Evolutionary conservation across 495 filamentous ascomycete genomes (phyloP), one percentile per base, ranked within the genome.

Genomic region (Penicillium chermesinum): DNA sequence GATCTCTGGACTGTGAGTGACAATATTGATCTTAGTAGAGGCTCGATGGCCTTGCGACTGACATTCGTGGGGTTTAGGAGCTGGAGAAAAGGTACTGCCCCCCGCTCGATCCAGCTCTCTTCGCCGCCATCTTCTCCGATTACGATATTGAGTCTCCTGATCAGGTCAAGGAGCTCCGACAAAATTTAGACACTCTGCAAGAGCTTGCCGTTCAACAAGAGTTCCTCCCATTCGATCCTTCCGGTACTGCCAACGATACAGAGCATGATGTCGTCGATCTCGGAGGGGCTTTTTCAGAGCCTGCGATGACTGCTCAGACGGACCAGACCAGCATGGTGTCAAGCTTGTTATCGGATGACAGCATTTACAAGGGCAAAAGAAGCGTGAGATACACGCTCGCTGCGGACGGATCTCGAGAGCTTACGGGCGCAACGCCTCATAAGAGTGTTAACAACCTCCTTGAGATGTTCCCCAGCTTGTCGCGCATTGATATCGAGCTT

Each of bases 141-240:
- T 91, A 76, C 63, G 75, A 87, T 44, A 59, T 84, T 13, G 38
- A 63, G 0, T 57, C 77, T 10, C 49, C 70, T 0, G 44, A 64
- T 15, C 70, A 77, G n/a, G 63, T 89, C 10, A 47, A 68, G 9
- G 57, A 68, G n/a, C 74, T 81, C 13, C 72, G 78, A 7, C 51
- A 72, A 12, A 71, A 72, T 1, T 69, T 95, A 1, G 66, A 83
- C 16, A 41, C 63, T 1, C 62, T 95, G 7, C 83, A 82, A 38
- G 65, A 76, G 8, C 66, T 71, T 30, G 87, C 85, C 0, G 53
- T 71, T 16, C 72, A 75, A 16, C 85, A 91, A 52, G 83, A 88
- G 53, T 70, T 76, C 13, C 77, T 81, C 0, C 82, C 79, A 0
- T 94, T 94, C 59, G 88, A 95, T 49, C 81, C 88, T 0, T 89